Evolutionary conservation across 179 eudicot species (phyloP), one percentile per base, ranked within the genome.

Genomic region (Monotropa hypopitys): DNA sequence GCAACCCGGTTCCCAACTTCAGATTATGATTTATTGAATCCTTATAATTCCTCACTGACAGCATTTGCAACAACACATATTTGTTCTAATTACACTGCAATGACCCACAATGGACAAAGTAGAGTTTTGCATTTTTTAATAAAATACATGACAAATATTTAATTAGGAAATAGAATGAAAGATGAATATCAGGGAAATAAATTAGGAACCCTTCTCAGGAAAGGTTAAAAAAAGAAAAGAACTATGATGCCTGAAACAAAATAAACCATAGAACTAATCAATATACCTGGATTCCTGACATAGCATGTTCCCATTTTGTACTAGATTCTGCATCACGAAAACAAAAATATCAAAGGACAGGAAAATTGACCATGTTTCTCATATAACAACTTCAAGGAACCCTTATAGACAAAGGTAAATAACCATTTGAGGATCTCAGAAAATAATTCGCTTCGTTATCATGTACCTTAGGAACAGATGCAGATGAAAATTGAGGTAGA

Each of bases 401-500:
- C 50, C 18, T 4, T 18, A 10, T 12, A 15, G 3, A 54, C 1
- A 50, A 50, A 38, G 13, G 79, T 50, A 56, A 53, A 23, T 18
- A 51, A 53, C 38, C 38, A 4, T 21, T 38, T 26, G 21, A 26
- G 62, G 38, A 49, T 46, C 61, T 40, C 61, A 73, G 26, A 40
- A 66, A 57, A 73, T 26, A 51, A 63, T n/a, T 50, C 43, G 12
- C 33, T 28, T 28, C 2, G 7, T 18, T 13, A 16, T 18, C 10
- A 49, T 71, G 79, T 77, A 84, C 92, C 87, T 86, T 86, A 10
- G 98, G 99, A 88, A 93, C 94, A 74, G 83, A 54, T 16, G 89
- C 94, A 78, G 99, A 79, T 45, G 98, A 86, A 83, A 89, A 96
- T 61, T 90, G 98, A 77, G 96, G 81, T 81, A 96, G 81, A 59